These are phyloP conservation scores for Phytophthora ramorum DNA, from an alignment of 352 stramenopile species.

Conservation along the genomic window DNA sequence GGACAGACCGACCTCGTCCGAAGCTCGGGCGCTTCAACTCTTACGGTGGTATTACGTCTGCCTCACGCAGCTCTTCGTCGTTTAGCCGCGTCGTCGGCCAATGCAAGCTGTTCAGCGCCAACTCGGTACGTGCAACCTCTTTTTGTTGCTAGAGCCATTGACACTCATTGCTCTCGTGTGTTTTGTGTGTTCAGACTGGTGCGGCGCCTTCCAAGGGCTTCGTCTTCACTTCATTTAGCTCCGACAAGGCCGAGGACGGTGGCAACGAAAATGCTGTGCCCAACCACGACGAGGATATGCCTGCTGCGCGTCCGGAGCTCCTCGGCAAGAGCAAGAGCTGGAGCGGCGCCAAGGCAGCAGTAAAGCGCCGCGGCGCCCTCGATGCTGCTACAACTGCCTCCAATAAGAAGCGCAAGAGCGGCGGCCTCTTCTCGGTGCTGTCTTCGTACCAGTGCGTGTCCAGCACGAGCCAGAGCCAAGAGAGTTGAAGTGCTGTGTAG, in stretches of 20 bases:
- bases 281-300: constrained; percentile 29
- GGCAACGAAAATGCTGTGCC: constrained; percentile 46
- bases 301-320: constrained; percentile 29
- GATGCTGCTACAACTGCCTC: constrained; percentile 1
- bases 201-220: constrained; percentile 66
- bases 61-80: constrained; percentile 56
- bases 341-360: constrained; percentile 21
- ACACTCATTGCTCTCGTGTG: constrained; percentile 7
- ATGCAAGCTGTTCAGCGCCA: constrained; percentile 73
- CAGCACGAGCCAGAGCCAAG: constrained; percentile 44
- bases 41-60: constrained; percentile 53
- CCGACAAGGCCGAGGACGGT: constrained; percentile 45
- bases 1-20: constrained; percentile 25
- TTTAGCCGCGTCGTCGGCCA: constrained; percentile 76
- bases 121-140: constrained; percentile 49
- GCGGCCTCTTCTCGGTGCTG: constrained; percentile 75
- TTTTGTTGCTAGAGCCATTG: background rate
- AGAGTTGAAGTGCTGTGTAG: constrained; percentile 17
- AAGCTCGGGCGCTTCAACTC: constrained; percentile 64
- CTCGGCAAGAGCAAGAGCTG: constrained; percentile 68
- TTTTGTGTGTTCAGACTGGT: constrained; percentile 18
- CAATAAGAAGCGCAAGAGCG: constrained; percentile 52
- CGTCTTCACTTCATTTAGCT: constrained; percentile 78
- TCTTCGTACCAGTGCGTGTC: constrained; percentile 76
- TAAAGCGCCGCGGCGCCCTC: constrained; percentile 29